Conservation (phyloP, 2,329 filamentous ascomycete species). For the Epichloe amarillans region DNA sequence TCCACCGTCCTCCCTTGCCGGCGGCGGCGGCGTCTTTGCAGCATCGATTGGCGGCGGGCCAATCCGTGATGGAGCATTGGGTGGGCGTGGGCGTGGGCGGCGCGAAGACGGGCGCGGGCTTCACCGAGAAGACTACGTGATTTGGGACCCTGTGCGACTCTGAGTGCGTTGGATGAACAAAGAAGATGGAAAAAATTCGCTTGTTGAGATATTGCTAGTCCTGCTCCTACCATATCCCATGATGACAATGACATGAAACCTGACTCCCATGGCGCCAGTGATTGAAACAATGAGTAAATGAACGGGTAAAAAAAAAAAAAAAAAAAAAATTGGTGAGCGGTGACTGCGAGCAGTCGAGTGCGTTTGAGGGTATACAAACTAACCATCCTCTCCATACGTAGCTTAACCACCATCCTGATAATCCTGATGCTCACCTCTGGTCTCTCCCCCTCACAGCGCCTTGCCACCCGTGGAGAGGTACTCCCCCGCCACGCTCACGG, state of each 20-base stretch:
- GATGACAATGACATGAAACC: not conserved
- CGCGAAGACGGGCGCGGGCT: no score
- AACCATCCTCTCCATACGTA: not conserved
- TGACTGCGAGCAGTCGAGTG: not conserved
- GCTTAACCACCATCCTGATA: not conserved
- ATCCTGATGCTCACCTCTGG: not conserved
- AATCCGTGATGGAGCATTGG: no score
- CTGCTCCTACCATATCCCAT: not conserved
- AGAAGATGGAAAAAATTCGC: not conserved
- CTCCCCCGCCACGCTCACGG: constrained; percentile 44
- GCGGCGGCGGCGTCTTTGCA: no score
- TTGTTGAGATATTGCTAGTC: not conserved
- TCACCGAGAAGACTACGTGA: no score
- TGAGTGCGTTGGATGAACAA: no score
- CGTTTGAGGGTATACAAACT: constrained; percentile 3
- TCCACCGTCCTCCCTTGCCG: no score
- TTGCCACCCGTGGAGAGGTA: constrained; percentile 36
- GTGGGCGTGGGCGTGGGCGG: no score
- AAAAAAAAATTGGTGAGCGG: not conserved
- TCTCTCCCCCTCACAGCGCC: not conserved
- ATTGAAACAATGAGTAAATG: not conserved
- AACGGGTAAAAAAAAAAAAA: not conserved
- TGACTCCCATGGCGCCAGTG: not conserved
- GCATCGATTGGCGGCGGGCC: no score
- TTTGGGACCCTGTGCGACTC: no score